Percentiles rank a stretch among this genome's conserved stretches.
Conservation (phyloP, 805 yeast genomes). For the Candida taoyuanica region DNA sequence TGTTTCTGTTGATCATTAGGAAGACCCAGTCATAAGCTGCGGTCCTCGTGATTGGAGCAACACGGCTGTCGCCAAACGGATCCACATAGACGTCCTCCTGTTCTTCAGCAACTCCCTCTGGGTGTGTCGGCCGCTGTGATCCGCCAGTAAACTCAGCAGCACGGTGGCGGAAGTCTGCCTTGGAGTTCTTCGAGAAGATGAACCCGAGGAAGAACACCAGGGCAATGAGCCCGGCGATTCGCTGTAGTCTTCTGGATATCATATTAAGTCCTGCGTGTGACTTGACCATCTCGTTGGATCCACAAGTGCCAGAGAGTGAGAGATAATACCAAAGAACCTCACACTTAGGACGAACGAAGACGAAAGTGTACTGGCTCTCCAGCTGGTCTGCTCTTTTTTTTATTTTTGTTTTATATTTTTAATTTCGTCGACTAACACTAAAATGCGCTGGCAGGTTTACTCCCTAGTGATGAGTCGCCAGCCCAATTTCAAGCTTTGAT, state of each 20-base stretch:
- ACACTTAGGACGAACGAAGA: too few relatives aligned
- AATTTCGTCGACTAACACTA: too few relatives aligned
- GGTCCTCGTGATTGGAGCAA: background rate
- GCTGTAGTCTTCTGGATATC: slow-evolving; percentile 6
- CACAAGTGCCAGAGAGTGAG: too few relatives aligned
- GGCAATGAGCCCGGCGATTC: slow-evolving; percentile 3
- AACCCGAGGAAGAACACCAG: background rate
- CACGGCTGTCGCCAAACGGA: background rate
- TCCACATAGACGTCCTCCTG: background rate
- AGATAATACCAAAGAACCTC: too few relatives aligned
- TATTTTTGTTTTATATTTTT: too few relatives aligned
- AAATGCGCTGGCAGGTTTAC: too few relatives aligned
- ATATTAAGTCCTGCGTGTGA: too few relatives aligned
- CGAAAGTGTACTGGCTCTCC: too few relatives aligned
- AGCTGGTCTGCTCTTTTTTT: too few relatives aligned
- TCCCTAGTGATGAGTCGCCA: too few relatives aligned
- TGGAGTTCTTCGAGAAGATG: slow-evolving; percentile 1
- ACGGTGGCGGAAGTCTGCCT: slow-evolving; percentile 1
- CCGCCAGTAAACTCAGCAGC: slow-evolving; percentile 4
- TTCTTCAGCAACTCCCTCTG: background rate
- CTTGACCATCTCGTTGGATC: too few relatives aligned
- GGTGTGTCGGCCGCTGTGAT: background rate
- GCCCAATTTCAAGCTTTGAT: too few relatives aligned
- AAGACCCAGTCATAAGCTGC: slow-evolving; percentile 24
- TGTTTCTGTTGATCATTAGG: slow-evolving; percentile 27